Evolutionary conservation across 2,329 filamentous ascomycete genomes (phyloP).

Genomic region (Cytospora piceae): DNA sequence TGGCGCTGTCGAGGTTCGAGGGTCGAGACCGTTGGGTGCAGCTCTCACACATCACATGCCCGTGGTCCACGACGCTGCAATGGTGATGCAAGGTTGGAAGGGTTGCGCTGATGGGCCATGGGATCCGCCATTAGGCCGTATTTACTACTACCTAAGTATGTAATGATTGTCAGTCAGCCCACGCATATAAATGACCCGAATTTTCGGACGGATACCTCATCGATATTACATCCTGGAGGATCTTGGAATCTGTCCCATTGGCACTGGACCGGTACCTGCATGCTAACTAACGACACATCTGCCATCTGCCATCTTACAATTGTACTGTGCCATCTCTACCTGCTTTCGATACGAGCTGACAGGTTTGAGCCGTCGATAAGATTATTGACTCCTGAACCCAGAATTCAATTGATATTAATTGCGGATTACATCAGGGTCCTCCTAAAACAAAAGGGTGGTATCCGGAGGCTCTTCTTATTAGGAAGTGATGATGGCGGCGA

Average conservation of each 20-base stretch:
- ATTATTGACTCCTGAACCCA: neutral
- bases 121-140: slow-evolving; percentile 6
- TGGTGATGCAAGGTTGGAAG: slow-evolving; percentile 12
- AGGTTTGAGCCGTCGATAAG: neutral
- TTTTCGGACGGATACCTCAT: slow-evolving; percentile 1
- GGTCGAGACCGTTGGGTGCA: slow-evolving; percentile 11
- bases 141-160: neutral
- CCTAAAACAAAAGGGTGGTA: neutral
- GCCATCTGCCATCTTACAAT: neutral
- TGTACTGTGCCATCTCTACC: neutral
- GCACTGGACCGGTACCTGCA: slow-evolving; percentile 27
- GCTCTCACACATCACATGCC: slow-evolving; percentile 19
- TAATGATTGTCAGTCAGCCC: neutral
- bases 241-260: slow-evolving; percentile 4
- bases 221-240: neutral
- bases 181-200: slow-evolving; percentile 10
- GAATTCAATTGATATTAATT: neutral
- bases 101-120: neutral
- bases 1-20: slow-evolving; percentile 1
- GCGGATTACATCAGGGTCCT: neutral
- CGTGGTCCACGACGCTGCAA: slow-evolving; percentile 12
- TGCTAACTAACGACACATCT: neutral
- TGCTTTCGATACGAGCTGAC: neutral
- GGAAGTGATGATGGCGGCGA: neutral
- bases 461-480: neutral